Evolutionary conservation across 495 filamentous ascomycete species (phyloP).

Genomic region (Trichoderma reesei): DNA sequence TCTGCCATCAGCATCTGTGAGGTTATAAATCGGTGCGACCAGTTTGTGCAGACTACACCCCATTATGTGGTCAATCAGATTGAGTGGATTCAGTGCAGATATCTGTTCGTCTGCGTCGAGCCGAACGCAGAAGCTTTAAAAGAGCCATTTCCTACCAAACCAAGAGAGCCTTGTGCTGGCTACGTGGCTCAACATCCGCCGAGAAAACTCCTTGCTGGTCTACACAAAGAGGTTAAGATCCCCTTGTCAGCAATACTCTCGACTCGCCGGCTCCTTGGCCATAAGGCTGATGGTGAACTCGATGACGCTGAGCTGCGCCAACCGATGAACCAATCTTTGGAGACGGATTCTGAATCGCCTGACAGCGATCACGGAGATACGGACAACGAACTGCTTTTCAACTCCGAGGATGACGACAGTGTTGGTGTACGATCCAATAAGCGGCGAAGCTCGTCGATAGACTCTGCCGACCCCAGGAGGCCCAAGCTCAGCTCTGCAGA

Average conservation of each 20-base stretch:
- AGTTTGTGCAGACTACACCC: conserved; percentile 47
- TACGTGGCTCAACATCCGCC: conserved; percentile 17
- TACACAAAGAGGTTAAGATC: conserved; percentile 12
- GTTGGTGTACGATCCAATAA: conserved; percentile 6
- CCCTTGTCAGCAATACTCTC: conserved; percentile 23
- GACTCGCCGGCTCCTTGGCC: background rate
- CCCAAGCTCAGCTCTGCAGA: background rate
- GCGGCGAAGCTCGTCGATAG: background rate
- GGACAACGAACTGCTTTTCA: background rate
- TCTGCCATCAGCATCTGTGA: conserved; percentile 73
- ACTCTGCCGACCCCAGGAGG: background rate
- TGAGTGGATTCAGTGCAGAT: conserved; percentile 89
- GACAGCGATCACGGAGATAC: background rate
- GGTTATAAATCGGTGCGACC: conserved; percentile 62
- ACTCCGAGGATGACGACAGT: conserved; percentile 15
- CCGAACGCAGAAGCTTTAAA: background rate
- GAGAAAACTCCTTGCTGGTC: conserved; percentile 9
- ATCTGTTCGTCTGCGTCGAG: conserved; percentile 57
- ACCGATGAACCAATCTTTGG: background rate
- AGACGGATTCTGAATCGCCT: too few relatives aligned
- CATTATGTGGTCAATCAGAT: conserved; percentile 65
- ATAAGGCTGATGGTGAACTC: background rate
- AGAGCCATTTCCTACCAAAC: conserved; percentile 6
- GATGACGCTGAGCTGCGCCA: background rate
- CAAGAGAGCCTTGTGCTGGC: conserved; percentile 13